Evolutionary conservation across 352 stramenopile genomes (phyloP).

Genomic region (Pythium rishiriense): DNA sequence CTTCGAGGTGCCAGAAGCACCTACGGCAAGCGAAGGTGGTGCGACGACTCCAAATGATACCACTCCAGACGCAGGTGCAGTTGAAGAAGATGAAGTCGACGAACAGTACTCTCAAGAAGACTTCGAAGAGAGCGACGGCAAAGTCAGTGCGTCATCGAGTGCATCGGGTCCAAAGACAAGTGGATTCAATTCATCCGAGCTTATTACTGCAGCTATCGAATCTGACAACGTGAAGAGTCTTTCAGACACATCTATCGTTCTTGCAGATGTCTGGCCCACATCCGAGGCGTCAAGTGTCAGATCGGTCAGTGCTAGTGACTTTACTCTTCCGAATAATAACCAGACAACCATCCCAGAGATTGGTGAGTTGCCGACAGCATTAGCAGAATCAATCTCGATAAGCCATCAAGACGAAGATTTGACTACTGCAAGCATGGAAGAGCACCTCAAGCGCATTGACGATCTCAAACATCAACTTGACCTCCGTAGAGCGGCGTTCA

Average conservation of each 20-base stretch:
- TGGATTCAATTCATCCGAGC: no score
- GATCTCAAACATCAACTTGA: slow-evolving; percentile 45
- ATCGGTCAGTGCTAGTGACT: slow-evolving; percentile 11
- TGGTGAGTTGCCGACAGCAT: background rate
- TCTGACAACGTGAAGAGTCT: background rate
- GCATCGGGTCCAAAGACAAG: background rate
- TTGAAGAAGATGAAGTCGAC: slow-evolving; percentile 14
- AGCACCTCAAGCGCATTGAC: slow-evolving; percentile 49
- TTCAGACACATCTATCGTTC: background rate
- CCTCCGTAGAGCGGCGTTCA: slow-evolving; percentile 42
- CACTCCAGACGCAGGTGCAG: background rate
- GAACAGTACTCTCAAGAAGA: slow-evolving; percentile 38
- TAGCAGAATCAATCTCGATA: slow-evolving; percentile 24
- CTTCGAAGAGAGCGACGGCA: slow-evolving; percentile 29
- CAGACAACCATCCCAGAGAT: background rate
- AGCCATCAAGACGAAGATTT: slow-evolving; percentile 39
- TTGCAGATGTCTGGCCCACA: background rate
- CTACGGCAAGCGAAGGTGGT: background rate
- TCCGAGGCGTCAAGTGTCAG: background rate
- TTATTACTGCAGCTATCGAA: background rate
- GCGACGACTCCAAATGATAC: background rate
- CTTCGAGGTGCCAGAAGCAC: slow-evolving; percentile 2
- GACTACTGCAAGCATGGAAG: slow-evolving; percentile 62
- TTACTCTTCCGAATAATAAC: background rate
- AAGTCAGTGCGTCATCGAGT: background rate